Evolutionary conservation across 2,329 filamentous ascomycete genomes (phyloP).

Genomic region (Phyllosticta paracitricarpa): DNA sequence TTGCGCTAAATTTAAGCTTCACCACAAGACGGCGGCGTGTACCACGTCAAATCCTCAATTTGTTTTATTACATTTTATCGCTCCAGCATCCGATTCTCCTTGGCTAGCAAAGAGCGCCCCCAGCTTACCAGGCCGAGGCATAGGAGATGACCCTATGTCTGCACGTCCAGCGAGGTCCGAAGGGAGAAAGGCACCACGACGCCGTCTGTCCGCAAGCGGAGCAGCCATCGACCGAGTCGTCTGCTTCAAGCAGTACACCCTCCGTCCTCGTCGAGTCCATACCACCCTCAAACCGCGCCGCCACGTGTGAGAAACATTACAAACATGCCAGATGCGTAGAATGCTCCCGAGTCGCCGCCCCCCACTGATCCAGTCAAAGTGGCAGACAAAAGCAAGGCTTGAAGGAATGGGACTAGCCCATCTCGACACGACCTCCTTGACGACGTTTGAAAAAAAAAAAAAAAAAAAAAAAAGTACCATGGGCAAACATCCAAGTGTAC

Average conservation of each 20-base stretch:
- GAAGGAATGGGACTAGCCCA: slow-evolving; percentile 27
- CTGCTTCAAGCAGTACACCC: slow-evolving; percentile 4
- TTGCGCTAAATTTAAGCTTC: neutral
- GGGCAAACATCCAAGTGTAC: slow-evolving; percentile 24
- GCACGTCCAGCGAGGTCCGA: slow-evolving; percentile 7
- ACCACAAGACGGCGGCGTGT: neutral
- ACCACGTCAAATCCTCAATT: slow-evolving; percentile 2
- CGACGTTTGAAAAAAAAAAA: slow-evolving; percentile 22
- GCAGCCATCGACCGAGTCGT: slow-evolving; percentile 1
- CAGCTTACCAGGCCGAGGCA: slow-evolving; percentile 3
- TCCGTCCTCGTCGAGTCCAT: slow-evolving; percentile 8
- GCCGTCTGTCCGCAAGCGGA: slow-evolving; percentile 8
- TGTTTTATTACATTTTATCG: slow-evolving; percentile 12
- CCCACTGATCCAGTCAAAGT: slow-evolving; percentile 25
- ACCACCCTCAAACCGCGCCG: slow-evolving; percentile 10
- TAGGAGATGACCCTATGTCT: slow-evolving; percentile 9
- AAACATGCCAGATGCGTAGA: slow-evolving; percentile 26
- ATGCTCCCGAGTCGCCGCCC: slow-evolving; percentile 27
- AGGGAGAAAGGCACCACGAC: slow-evolving; percentile 1
- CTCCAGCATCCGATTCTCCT: slow-evolving; percentile 8
- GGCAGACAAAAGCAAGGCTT: slow-evolving; percentile 25
- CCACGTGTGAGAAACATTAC: slow-evolving; percentile 23
- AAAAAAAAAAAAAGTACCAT: slow-evolving; percentile 20
- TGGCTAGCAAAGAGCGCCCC: neutral
- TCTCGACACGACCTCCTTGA: slow-evolving; percentile 24